phyloP scores from a whole-genome alignment of 1,139 yeast species.

The Cylindricascospora bacillispora region DNA sequence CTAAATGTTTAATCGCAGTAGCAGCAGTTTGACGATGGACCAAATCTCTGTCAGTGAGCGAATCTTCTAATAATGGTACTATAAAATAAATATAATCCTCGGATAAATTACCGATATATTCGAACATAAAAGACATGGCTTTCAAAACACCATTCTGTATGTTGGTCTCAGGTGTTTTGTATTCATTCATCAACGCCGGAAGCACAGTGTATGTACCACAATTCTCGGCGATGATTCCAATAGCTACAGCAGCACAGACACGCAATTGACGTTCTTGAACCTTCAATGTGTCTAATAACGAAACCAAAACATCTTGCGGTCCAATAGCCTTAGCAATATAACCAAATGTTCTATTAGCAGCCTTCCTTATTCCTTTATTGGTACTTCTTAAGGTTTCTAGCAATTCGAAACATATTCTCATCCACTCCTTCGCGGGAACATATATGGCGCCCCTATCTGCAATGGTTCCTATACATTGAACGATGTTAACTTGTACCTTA shows the following conservation, averaged over 20 bases:
- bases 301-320: conserved; percentile 86
- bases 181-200: conserved; percentile 96
- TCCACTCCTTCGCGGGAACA: conserved; percentile 92
- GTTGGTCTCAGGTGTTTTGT: conserved; percentile 80
- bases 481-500: conserved; percentile 79
- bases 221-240: conserved; percentile 90
- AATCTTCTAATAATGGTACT: conserved; percentile 76
- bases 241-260: conserved; percentile 96
- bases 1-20: conserved; percentile 70
- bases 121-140: conserved; percentile 86
- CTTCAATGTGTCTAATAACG: conserved; percentile 68
- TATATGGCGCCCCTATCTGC: conserved; percentile 78
- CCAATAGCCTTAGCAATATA: conserved; percentile 87
- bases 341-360: conserved; percentile 89
- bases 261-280: conserved; percentile 95
- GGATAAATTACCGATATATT: conserved; percentile 76
- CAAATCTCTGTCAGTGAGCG: conserved; percentile 77
- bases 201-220: conserved; percentile 90
- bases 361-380: conserved; percentile 64
- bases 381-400: conserved; percentile 81
- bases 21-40: conserved; percentile 97
- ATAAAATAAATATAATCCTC: conserved; percentile 75
- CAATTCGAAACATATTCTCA: conserved; percentile 87
- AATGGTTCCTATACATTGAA: conserved; percentile 67
- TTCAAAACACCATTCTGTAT: conserved; percentile 94